phyloP scores from a whole-genome alignment of 441 rosid species.

The Cnidoscolus chayamansa region DNA sequence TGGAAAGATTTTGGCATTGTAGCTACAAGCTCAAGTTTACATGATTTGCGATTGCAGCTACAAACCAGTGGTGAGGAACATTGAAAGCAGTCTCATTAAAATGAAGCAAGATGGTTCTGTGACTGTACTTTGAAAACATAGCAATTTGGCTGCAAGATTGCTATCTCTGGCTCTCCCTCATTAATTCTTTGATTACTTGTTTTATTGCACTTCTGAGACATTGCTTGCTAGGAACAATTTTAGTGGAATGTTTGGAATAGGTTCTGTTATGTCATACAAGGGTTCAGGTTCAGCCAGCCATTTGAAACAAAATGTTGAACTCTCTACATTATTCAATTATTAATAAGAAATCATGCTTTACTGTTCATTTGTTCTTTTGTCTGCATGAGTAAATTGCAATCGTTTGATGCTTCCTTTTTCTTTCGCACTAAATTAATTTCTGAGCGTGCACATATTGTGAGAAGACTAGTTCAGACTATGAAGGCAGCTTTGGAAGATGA shows the following conservation, averaged over 20 bases:
- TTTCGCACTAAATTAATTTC: too few relatives aligned
- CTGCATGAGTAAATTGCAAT: too few relatives aligned
- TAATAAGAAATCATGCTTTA: too few relatives aligned
- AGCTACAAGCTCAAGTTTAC: not conserved
- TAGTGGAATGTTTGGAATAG: not conserved
- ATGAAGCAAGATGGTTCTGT: constrained; percentile 77
- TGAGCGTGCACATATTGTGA: too few relatives aligned
- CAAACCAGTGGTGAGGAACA: constrained; percentile 77
- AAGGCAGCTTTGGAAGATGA: too few relatives aligned
- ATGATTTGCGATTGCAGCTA: constrained; percentile 48
- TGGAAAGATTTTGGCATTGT: not conserved
- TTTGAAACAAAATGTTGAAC: not conserved
- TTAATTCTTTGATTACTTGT: not conserved
- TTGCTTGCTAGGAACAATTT: not conserved
- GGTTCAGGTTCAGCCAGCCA: not conserved
- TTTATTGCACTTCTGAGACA: not conserved
- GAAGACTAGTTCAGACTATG: too few relatives aligned
- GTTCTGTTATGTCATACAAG: not conserved
- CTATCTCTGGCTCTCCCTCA: not conserved
- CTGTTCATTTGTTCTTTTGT: too few relatives aligned
- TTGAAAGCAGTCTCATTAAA: constrained; percentile 75
- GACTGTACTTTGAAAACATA: constrained; percentile 38
- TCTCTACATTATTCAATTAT: too few relatives aligned
- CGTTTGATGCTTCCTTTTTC: too few relatives aligned
- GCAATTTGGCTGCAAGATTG: not conserved